Evolutionary conservation across 495 filamentous ascomycete species (phyloP).

Genomic region (Annulohypoxylon nitens): DNA sequence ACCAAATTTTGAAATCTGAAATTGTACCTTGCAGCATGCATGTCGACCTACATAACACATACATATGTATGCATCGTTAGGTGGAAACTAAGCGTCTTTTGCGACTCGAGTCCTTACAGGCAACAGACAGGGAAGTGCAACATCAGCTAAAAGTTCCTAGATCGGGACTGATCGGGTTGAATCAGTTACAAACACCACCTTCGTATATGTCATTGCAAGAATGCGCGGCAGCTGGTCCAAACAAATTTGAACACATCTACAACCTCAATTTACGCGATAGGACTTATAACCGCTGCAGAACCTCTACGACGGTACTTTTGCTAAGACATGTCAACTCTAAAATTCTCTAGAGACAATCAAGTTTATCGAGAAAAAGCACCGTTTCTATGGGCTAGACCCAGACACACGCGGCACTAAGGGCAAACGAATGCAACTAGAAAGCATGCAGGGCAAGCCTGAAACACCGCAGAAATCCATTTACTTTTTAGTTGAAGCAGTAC

Average conservation of each 20-base stretch:
- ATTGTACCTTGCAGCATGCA: conserved; percentile 47
- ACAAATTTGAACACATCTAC: not conserved
- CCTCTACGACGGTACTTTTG: not conserved
- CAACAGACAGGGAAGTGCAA: not conserved
- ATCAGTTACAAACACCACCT: conserved; percentile 3
- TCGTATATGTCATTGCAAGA: not conserved
- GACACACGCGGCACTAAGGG: conserved; percentile 29
- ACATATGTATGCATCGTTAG: conserved; percentile 20
- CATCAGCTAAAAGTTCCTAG: conserved; percentile 1
- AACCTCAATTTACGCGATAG: not conserved
- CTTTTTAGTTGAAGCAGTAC: conserved; percentile 11
- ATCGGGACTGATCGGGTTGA: conserved; percentile 11
- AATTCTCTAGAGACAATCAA: not conserved
- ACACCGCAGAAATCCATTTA: conserved; percentile 23
- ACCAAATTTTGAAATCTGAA: conserved; percentile 12
- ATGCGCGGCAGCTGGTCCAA: not conserved
- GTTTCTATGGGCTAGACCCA: conserved; percentile 20
- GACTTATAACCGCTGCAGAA: not conserved
- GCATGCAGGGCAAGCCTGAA: conserved; percentile 44
- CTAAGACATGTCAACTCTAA: not conserved
- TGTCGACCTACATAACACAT: conserved; percentile 41
- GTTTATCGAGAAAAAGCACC: not conserved
- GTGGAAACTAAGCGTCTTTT: conserved; percentile 19
- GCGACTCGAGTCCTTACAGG: not conserved
- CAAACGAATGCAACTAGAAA: conserved; percentile 36